These are phyloP conservation scores for Arachis monticola DNA, from an alignment of 331 rosid species.

Conservation along the genomic window DNA sequence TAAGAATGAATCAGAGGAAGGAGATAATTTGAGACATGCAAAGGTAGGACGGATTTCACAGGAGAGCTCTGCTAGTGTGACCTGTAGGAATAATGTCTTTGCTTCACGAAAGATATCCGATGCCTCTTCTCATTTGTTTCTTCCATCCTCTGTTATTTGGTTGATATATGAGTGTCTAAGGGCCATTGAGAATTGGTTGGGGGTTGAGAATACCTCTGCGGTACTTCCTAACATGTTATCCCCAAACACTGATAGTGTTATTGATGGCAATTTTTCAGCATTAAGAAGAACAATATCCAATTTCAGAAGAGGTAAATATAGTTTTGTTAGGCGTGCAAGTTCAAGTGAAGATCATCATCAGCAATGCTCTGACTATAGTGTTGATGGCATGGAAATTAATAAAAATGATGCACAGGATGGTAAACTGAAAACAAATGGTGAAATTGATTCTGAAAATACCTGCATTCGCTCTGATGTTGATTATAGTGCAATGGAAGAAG, in stretches of 20 bases:
- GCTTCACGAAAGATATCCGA: constrained; percentile 48
- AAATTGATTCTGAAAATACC: constrained; percentile 47
- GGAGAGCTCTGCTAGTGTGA: constrained; percentile 73
- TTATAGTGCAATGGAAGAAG: constrained; percentile 65
- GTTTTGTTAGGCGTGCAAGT: constrained; percentile 65
- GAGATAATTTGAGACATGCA: constrained; percentile 66
- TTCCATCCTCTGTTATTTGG: constrained; percentile 74
- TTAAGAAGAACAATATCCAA: constrained; percentile 66
- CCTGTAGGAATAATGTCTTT: constrained; percentile 48
- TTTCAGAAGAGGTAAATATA: constrained; percentile 63
- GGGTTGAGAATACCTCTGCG: constrained; percentile 60
- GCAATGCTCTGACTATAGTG: constrained; percentile 44
- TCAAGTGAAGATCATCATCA: constrained; percentile 64
- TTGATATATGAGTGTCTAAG: constrained; percentile 82
- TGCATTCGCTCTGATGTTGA: constrained; percentile 40
- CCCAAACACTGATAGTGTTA: constrained; percentile 47
- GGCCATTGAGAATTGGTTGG: constrained; percentile 81
- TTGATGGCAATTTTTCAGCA: constrained; percentile 65
- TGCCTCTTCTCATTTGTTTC: constrained; percentile 39
- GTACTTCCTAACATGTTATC: constrained; percentile 47
- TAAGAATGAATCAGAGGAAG: constrained; percentile 59
- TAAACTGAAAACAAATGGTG: constrained; percentile 48
- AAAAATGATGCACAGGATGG: constrained; percentile 46
- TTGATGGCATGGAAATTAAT: constrained; percentile 43
- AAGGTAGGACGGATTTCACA: constrained; percentile 85